Percentiles rank a stretch among this genome's conserved stretches.
phyloP scores from a whole-genome alignment of 1,284 basidiomycete species.

The Microbotryomycetes sp. region DNA sequence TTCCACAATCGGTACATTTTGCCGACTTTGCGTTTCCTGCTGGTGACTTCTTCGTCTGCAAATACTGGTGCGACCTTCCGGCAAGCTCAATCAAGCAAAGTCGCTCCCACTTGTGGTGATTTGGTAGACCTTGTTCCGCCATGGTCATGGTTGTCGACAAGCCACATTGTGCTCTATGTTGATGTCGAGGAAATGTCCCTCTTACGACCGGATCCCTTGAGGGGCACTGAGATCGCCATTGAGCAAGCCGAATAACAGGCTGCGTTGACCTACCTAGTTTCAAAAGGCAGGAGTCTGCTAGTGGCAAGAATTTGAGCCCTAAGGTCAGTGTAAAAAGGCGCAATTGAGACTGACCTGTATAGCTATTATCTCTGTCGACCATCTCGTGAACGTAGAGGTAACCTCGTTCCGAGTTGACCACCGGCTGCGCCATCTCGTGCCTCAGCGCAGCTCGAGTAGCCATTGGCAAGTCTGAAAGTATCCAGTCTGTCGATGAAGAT shows the following conservation, averaged over 20 bases:
- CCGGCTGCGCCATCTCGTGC: slow-evolving; percentile 21
- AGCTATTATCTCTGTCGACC: neutral
- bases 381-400: slow-evolving; percentile 35
- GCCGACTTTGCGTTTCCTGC: neutral
- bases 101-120: slow-evolving; percentile 31
- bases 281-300: slow-evolving; percentile 17
- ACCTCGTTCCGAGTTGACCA: slow-evolving; percentile 19
- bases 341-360: neutral
- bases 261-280: slow-evolving; percentile 31
- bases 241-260: slow-evolving; percentile 22
- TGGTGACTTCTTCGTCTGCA: neutral
- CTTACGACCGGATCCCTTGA: slow-evolving; percentile 28
- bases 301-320: no score
- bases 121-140: slow-evolving; percentile 1
- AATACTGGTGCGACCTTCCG: slow-evolving; percentile 12
- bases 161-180: slow-evolving; percentile 6
- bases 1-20: slow-evolving; percentile 29
- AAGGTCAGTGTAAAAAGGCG: neutral
- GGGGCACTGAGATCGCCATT: slow-evolving; percentile 22
- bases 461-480: slow-evolving; percentile 16
- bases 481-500: slow-evolving; percentile 17
- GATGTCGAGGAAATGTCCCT: slow-evolving; percentile 23
- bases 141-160: slow-evolving; percentile 8
- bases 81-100: slow-evolving; percentile 33
- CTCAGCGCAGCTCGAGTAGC: slow-evolving; percentile 29